phyloP scores from a whole-genome alignment of 257 asterid species.

The Solanum sejunctum region DNA sequence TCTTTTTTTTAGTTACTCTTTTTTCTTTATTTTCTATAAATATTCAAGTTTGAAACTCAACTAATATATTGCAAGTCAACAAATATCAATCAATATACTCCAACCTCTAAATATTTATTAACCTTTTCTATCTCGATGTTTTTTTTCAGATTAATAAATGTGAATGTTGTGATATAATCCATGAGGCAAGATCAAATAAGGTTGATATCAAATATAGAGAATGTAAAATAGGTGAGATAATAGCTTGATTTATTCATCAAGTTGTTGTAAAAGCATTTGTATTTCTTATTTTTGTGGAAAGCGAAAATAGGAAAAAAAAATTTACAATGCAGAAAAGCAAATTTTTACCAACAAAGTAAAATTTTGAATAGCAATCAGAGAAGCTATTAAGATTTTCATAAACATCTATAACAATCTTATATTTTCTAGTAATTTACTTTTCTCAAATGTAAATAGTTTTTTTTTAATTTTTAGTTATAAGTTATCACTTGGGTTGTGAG shows the following conservation, averaged over 20 bases:
- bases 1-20: background rate
- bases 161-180: constrained; percentile 20
- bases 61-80: background rate
- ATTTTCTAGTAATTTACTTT: background rate
- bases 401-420: background rate
- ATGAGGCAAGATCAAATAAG: background rate
- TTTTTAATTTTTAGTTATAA: background rate
- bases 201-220: constrained; percentile 7
- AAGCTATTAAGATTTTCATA: background rate
- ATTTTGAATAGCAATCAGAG: background rate
- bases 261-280: background rate
- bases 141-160: constrained; percentile 11
- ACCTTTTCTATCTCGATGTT: background rate
- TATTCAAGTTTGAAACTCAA: background rate
- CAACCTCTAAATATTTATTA: background rate
- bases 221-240: constrained; percentile 13
- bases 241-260: constrained; percentile 1
- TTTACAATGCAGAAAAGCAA: no score
- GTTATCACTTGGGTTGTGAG: background rate
- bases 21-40: background rate
- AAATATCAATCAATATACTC: no score
- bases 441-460: background rate
- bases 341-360: no score
- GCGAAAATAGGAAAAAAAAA: no score
- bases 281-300: background rate